Base-by-base conservation (phyloP, 78 protist species). In the Chrysochromulina tobinii region DNA sequence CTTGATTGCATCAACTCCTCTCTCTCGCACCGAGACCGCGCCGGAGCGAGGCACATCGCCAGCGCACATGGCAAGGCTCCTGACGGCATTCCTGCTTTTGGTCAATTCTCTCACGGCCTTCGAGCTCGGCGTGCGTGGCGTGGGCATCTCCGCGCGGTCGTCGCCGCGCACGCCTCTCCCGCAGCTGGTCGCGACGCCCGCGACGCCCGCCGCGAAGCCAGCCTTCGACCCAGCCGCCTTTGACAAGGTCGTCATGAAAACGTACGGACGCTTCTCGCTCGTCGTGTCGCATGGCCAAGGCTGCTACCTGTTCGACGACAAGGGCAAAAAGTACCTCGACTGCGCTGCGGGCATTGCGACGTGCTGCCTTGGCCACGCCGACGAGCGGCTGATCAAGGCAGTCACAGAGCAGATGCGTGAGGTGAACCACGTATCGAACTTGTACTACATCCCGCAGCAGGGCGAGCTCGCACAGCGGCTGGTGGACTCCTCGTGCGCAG, bases 391-490 rank as follows among this genome's bases (percentile, higher is more conserved):
- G 51, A 14, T 48, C 23, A 6, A 7, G n/a, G 61, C 85, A 0
- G 67, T 57, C 68, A 8, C 87, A 5, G 48, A 1, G 87, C 87
- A 81, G 87, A 81, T 81, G 54, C 53, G 55, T 11, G 1, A 4
- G 55, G 88, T 83, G 55, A 6, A 58, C 88, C 88, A 83, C 88
- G 69, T 58, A n/a, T 83, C 88, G 21, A 83, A 83, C 69, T 68
- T 83, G 25, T 83, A 58, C 88, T 83, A 83, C 54, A 83, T 58
- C 25, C 88, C 88, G 27, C 1, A 54, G 57, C 88, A 83, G 88
- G 68, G 88, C 68, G 68, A 83, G 54, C 68, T 83, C 8, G 88
- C 88, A 27, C 3, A 9, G 27, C 18, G 23, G 54, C 50, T 83
- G 12, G n/a, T 27, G 23, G 69, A 21, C 55, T 3, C 55, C n/a